Percentiles rank a stretch among this genome's conserved stretches.
These are phyloP conservation scores for Rhodamnia rubescens DNA, from an alignment of 345 rosid species.

Conservation along the genomic window DNA sequence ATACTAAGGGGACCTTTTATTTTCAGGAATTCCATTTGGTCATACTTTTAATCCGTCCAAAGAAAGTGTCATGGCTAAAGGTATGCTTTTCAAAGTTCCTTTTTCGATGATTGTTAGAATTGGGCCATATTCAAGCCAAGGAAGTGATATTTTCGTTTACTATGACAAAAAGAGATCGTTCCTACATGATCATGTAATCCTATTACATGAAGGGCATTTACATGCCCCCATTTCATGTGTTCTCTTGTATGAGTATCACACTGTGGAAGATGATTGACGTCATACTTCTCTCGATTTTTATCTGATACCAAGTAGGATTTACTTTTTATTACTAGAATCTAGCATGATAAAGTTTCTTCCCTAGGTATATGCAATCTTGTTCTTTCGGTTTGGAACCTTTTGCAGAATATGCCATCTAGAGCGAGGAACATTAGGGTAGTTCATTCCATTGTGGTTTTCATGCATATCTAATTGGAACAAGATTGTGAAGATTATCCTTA, in stretches of 20 bases:
- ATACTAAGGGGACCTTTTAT: conserved; percentile 47
- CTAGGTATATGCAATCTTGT: neutral
- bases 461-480: neutral
- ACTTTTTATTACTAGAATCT: neutral
- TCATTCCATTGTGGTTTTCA: neutral
- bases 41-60: conserved; percentile 68
- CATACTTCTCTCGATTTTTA: neutral
- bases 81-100: conserved; percentile 35
- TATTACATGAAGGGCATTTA: neutral
- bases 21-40: conserved; percentile 95
- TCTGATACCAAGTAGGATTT: neutral
- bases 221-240: neutral
- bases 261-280: neutral
- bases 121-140: neutral
- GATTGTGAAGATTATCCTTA: neutral
- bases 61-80: conserved; percentile 83
- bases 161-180: neutral
- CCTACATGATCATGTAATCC: neutral
- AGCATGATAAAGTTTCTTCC: neutral
- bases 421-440: neutral
- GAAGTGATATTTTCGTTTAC: neutral
- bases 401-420: neutral
- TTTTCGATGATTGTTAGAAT: neutral
- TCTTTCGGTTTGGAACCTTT: neutral
- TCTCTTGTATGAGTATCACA: neutral